Conservation (phyloP, 257 asterid species). For the Craterostigma plantagineum region DNA sequence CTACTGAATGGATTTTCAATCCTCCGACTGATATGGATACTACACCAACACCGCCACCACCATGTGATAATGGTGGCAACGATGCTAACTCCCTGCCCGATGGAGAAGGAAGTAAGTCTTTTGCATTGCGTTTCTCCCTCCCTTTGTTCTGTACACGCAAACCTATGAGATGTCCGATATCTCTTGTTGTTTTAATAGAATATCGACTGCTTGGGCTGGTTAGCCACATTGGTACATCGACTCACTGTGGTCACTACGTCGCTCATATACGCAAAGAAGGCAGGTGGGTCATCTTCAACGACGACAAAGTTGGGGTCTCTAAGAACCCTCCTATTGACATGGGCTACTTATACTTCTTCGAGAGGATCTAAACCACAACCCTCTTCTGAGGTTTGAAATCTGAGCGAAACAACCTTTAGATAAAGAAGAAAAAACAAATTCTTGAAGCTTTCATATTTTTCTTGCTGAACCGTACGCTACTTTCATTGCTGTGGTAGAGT, state of each 20-base stretch:
- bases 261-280: constrained; percentile 80
- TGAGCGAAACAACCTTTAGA: no score
- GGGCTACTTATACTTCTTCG: constrained; percentile 90
- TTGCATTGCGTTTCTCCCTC: background rate
- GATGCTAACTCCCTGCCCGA: constrained; percentile 57
- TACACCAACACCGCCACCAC: constrained; percentile 25
- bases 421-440: no score
- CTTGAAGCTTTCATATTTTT: no score
- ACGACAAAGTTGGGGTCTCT: constrained; percentile 72
- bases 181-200: constrained; percentile 21
- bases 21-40: constrained; percentile 34
- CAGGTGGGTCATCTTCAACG: constrained; percentile 87
- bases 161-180: no score
- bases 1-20: constrained; percentile 88
- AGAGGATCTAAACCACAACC: constrained; percentile 22
- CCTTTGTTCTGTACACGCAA: no score
- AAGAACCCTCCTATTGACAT: constrained; percentile 79
- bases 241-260: constrained; percentile 96
- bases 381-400: no score
- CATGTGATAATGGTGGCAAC: constrained; percentile 29
- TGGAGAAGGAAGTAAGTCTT: constrained; percentile 85
- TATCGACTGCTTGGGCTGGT: constrained; percentile 70
- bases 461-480: no score
- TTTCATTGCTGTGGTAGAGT: no score
- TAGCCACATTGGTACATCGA: constrained; percentile 93